Evolutionary conservation across 306 rosid genomes (phyloP).

Genomic region (Cucurbita maxima): DNA sequence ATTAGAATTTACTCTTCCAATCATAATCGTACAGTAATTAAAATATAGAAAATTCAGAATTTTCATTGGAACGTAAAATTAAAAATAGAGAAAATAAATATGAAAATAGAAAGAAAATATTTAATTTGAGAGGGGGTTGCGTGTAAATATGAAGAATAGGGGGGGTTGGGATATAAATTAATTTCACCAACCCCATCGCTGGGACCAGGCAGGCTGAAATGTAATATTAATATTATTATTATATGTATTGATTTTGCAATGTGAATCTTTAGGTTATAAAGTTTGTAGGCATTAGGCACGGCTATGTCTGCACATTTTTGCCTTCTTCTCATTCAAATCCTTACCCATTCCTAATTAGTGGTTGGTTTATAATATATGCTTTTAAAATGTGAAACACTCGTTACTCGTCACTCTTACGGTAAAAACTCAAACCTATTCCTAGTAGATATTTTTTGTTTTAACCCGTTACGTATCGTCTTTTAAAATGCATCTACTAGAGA

Average conservation of each 20-base stretch:
- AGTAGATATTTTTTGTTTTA: no score
- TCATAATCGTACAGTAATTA: neutral
- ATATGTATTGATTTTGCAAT: neutral
- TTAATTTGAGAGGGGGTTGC: neutral
- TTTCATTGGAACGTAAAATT: neutral
- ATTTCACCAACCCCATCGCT: neutral
- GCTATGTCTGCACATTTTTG: neutral
- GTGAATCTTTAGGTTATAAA: neutral
- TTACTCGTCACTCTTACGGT: no score
- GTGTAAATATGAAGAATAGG: neutral
- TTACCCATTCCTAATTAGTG: neutral
- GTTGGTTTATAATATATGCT: neutral
- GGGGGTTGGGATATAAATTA: conserved; percentile 3
- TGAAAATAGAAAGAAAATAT: neutral
- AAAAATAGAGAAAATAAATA: neutral
- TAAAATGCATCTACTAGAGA: no score
- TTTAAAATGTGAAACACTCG: neutral
- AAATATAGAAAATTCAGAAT: neutral
- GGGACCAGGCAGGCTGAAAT: neutral
- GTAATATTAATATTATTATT: neutral
- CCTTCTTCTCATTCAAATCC: neutral
- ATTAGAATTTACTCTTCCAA: neutral
- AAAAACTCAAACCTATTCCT: no score
- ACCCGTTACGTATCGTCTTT: no score
- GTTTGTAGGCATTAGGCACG: conserved; percentile 13